Evolutionary conservation across 352 stramenopile genomes (phyloP), one percentile per base, ranked within the genome.

Genomic region (Pythium dissimile): DNA sequence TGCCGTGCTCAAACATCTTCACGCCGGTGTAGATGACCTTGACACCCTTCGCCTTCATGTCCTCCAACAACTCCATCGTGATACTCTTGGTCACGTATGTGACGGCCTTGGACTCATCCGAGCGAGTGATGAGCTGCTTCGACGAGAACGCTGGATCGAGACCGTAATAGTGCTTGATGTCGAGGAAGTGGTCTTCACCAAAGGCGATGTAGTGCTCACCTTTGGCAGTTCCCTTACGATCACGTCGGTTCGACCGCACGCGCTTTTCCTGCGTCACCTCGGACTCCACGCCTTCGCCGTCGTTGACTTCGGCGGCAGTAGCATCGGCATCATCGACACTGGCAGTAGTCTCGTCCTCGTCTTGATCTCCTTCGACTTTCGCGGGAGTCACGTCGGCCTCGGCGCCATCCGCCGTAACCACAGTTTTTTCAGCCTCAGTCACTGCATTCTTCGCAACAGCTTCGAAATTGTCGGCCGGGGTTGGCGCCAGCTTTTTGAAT

Each of bases 1-100:
- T 88, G 58, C 90, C 95, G 55, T 88, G 84, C 56, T 97, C 89
- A 55, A 98, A 97, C 60, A 96, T 89, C 67, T 96, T 95, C 28
- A 97, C 73, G 5, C 92, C 92, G 20, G 89, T 87, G 69, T 96
- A 95, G 20, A 98, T 81, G 42, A 97, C 77, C 64, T 95, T 86
- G 38, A 95, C 58, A 51, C 92, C 84, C 75, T 94, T 85, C 32
- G 78, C 69, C 69, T 94, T 88, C 84, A 94, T 92, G 64, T 89
- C 67, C 49, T 88, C 80, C 11, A 94, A 58, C 38, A 95, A 54
- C 58, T 78, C 69, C 66, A 79, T 87, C 13, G 84, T 91, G 50
- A 95, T 93, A 55, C 78, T 92, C 69, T 88, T 67, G 13, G 83
- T 89, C 46, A 95, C 82, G 58, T 95, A 92, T 12, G 83, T 92